Base-by-base conservation (phyloP, 306 rosid genomes). In the Cicer cuneatum region DNA sequence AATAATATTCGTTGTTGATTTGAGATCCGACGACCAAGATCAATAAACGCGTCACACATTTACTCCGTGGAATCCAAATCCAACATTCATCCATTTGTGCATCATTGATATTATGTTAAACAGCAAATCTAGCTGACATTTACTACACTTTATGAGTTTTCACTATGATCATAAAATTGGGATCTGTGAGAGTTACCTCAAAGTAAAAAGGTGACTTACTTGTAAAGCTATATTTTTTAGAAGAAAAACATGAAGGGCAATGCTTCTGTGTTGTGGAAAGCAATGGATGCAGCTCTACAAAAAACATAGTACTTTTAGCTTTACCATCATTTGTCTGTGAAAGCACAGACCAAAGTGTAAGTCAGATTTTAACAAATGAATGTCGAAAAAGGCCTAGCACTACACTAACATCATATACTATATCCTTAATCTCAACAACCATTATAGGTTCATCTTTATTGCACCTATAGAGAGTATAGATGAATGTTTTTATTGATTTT, bases 311-410 rank as follows among this genome's bases (percentile, higher is more conserved):
- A 81, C 83, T 53, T 74, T 68, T 60, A 77, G 29, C 10, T 83
- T 86, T 84, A 70, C 65, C 66, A 42, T 62, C 69, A 76, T 69
- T 69, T 90, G 92, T 90, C 89, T 86, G 86, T 76, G 83, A 86
- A 88, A 88, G 92, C 86, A 86, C 79, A 86, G 89, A 87, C 86
- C 95, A 80, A 65, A 65, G 66, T 78, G 61, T 41, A 53, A 77
- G 81, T 71, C 78, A 83, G 76, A 74, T 67, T 84, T 86, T 85
- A 82, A 82, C 78, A 83, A 82, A 69, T 80, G 78, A 82, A 85
- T 21, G 80, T 78, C 72, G 82, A 75, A 68, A 75, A 83, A 72
- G 80, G 75, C 58, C 80, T 74, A 60, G 69, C 77, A 69, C 79
- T 78, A 77, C 35, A 29, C 35, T 29, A 37, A 45, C 56, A 19